Percentiles rank a stretch among this genome's conserved stretches.
Evolutionary conservation across 176 grass and related monocot genomes (phyloP).

Genomic region (Ensete ventricosum): DNA sequence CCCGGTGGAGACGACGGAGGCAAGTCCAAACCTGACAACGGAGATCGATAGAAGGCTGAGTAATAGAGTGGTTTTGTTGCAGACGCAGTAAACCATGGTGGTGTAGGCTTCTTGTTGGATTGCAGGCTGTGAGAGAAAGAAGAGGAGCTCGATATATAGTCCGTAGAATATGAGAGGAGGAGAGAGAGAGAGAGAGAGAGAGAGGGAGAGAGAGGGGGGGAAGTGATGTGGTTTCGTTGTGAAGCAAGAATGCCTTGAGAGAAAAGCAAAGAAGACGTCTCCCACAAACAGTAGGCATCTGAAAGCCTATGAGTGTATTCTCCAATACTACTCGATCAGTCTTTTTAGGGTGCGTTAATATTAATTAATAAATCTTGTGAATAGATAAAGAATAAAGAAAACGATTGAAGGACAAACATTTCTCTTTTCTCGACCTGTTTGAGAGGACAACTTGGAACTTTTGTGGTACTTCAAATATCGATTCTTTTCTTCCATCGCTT

Average conservation of each 20-base stretch:
- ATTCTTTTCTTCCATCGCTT: too few species aligned
- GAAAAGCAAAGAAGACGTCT: neutral
- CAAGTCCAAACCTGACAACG: neutral
- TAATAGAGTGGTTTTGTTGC: neutral
- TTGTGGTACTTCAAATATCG: too few species aligned
- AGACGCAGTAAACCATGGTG: neutral
- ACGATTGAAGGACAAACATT: too few species aligned
- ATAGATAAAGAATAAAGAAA: too few species aligned
- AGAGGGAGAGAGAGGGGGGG: neutral
- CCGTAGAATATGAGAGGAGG: neutral
- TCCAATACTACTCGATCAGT: too few species aligned
- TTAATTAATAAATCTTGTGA: too few species aligned
- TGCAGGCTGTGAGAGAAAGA: neutral
- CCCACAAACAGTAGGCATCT: too few species aligned
- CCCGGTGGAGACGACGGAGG: conserved; percentile 24
- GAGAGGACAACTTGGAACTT: too few species aligned
- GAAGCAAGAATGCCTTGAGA: conserved; percentile 8
- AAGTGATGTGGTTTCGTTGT: neutral
- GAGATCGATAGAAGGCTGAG: neutral
- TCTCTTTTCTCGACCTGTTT: too few species aligned
- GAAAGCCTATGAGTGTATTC: too few species aligned
- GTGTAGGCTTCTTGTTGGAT: neutral
- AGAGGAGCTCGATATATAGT: neutral
- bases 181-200: neutral
- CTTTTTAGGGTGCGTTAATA: too few species aligned